Evolutionary conservation across 139 green algal genomes (phyloP).

Genomic region (Deuterostichococcus epilithicus): DNA sequence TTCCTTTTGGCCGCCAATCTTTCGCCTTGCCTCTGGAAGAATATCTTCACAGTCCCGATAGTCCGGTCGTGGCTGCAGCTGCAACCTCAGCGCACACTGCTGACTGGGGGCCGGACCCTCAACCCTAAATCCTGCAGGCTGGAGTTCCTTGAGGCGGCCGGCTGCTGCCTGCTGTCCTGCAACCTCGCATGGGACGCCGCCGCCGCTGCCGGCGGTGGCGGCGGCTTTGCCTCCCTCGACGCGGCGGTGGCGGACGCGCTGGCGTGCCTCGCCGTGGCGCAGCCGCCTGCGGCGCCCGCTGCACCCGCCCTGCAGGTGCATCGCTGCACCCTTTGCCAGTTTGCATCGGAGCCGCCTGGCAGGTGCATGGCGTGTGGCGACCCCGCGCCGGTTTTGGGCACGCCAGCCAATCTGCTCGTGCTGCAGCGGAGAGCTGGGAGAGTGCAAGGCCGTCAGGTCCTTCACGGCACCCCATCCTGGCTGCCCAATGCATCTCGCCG

Average conservation of each 20-base stretch:
- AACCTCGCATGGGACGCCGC: slow-evolving; percentile 71
- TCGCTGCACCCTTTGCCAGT: too few relatives aligned
- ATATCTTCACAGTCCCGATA: too few relatives aligned
- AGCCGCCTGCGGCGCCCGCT: slow-evolving; percentile 16
- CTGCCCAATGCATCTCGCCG: not conserved
- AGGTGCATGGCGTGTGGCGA: too few relatives aligned
- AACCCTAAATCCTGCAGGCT: slow-evolving; percentile 28
- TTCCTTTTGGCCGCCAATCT: not conserved
- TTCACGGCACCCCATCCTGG: too few relatives aligned
- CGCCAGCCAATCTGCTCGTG: too few relatives aligned
- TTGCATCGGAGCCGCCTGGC: too few relatives aligned
- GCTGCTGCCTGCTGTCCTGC: slow-evolving; percentile 47
- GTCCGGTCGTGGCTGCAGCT: not conserved
- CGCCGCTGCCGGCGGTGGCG: not conserved
- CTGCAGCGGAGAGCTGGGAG: too few relatives aligned
- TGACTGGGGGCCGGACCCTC: not conserved
- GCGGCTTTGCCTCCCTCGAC: slow-evolving; percentile 11
- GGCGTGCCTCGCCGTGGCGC: slow-evolving; percentile 27
- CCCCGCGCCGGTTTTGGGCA: too few relatives aligned
- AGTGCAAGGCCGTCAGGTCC: too few relatives aligned
- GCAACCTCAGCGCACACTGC: not conserved
- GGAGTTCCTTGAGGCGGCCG: slow-evolving; percentile 56
- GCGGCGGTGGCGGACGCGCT: slow-evolving; percentile 27
- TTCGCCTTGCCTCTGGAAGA: not conserved
- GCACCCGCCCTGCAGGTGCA: slow-evolving; percentile 34